phyloP scores from a whole-genome alignment of 345 rosid genomes.

The Eucalyptus coolabah region DNA sequence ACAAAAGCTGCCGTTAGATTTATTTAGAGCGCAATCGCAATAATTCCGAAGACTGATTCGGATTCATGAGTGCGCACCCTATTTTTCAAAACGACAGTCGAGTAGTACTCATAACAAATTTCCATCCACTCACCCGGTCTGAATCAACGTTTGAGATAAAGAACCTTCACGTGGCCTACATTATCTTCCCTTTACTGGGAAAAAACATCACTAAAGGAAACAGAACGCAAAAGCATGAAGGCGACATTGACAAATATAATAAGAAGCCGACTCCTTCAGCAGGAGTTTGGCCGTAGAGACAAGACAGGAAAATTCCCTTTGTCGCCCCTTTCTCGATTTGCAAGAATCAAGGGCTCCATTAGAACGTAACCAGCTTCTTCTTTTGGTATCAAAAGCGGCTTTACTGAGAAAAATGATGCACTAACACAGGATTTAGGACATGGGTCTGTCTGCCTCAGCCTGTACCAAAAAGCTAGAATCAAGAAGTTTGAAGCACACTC shows the following conservation, averaged over 20 bases:
- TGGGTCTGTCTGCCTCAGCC: not conserved
- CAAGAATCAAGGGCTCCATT: not conserved
- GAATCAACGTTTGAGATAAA: not conserved
- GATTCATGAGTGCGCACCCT: not conserved
- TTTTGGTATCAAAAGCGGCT: not conserved
- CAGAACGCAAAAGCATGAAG: not conserved
- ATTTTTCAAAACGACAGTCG: not conserved
- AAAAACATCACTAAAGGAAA: not conserved
- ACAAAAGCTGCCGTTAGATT: not conserved
- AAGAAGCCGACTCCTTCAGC: not conserved
- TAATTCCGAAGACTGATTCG: not conserved
- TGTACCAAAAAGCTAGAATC: not conserved
- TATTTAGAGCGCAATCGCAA: not conserved
- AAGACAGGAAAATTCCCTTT: not conserved
- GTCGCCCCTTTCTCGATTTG: not conserved
- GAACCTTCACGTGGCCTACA: not conserved
- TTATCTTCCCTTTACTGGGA: not conserved
- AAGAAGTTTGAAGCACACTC: not conserved
- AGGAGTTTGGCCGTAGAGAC: not conserved
- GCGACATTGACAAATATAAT: not conserved
- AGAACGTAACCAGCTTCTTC: not conserved
- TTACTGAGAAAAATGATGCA: not conserved
- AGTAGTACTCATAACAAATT: not conserved
- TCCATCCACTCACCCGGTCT: not conserved
- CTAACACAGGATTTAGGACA: not conserved